Evolutionary conservation across 768 basidiomycete genomes (phyloP).

Genomic region (Pisolithus albus): DNA sequence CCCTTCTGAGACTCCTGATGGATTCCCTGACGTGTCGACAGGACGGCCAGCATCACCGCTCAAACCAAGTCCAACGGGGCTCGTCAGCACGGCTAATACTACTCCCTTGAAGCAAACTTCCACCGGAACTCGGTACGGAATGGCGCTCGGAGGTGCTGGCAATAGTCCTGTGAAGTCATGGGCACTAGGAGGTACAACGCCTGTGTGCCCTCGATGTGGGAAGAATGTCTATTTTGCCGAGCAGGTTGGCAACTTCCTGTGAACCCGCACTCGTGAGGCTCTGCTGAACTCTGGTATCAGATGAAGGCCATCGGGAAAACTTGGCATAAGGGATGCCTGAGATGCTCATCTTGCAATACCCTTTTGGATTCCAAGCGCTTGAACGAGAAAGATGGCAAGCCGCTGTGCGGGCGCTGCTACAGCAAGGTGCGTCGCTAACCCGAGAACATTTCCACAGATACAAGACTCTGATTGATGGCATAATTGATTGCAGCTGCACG

Average conservation of each 20-base stretch:
- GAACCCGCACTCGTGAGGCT: not conserved
- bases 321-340: constrained; percentile 69
- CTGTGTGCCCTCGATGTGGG: constrained; percentile 60
- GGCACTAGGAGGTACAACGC: constrained; percentile 45
- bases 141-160: constrained; percentile 41
- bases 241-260: constrained; percentile 41
- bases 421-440: constrained; percentile 40
- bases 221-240: constrained; percentile 85
- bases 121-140: constrained; percentile 66
- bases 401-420: constrained; percentile 68
- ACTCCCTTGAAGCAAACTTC: constrained; percentile 34
- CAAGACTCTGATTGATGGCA: not conserved
- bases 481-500: constrained; percentile 47
- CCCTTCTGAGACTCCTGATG: constrained; percentile 2
- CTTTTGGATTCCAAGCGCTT: constrained; percentile 65
- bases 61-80: constrained; percentile 20
- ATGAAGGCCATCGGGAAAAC: constrained; percentile 78
- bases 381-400: constrained; percentile 69
- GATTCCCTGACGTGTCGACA: constrained; percentile 1
- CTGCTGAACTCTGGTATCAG: constrained; percentile 29
- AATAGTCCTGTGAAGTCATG: constrained; percentile 41
- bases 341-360: constrained; percentile 68
- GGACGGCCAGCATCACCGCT: constrained; percentile 20
- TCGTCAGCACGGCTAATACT: not conserved
- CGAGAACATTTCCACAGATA: not conserved